A percentile compares a stretch with the other conserved stretches of the same genome.
Evolutionary conservation across 2,329 filamentous ascomycete species (phyloP).

Genomic region (Trichoderma citrinoviride): DNA sequence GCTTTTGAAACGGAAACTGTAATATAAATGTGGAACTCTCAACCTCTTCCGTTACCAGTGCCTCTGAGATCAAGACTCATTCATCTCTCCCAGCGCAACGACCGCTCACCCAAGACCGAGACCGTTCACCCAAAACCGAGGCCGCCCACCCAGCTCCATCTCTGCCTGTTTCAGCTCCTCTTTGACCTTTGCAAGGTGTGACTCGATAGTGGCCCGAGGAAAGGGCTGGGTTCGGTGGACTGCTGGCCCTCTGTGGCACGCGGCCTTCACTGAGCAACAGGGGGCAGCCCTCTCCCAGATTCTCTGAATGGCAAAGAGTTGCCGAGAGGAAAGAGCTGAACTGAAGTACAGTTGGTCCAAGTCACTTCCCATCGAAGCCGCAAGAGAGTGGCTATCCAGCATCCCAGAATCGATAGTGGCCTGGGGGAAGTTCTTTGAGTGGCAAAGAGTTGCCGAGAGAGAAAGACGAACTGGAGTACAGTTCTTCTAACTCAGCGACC

Average conservation of each 20-base stretch:
- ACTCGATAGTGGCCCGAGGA: slow-evolving; percentile 29
- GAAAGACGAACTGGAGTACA: slow-evolving; percentile 37
- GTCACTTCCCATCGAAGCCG: slow-evolving; percentile 22
- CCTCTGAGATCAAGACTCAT: no score
- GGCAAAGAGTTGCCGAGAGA: slow-evolving; percentile 34
- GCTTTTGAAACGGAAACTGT: no score
- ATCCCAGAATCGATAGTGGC: no score
- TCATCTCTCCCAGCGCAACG: no score
- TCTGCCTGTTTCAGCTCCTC: slow-evolving; percentile 27
- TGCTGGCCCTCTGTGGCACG: no score
- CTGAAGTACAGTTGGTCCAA: slow-evolving; percentile 33
- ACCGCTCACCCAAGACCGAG: no score
- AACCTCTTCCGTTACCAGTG: no score
- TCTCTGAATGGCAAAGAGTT: slow-evolving; percentile 32
- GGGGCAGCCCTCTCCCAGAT: no score
- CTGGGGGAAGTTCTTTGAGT: slow-evolving; percentile 25
- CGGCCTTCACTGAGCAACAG: no score
- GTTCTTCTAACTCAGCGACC: slow-evolving; percentile 22
- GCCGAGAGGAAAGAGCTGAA: slow-evolving; percentile 33
- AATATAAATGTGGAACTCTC: no score
- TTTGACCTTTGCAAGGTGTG: slow-evolving; percentile 30
- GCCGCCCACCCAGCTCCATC: slow-evolving; percentile 20
- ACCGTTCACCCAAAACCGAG: no score
- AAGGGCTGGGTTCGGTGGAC: no score
- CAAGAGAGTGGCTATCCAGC: slow-evolving; percentile 4